Evolutionary conservation across 176 grass and related monocot species (phyloP).

Genomic region (Aegilops speltoides): DNA sequence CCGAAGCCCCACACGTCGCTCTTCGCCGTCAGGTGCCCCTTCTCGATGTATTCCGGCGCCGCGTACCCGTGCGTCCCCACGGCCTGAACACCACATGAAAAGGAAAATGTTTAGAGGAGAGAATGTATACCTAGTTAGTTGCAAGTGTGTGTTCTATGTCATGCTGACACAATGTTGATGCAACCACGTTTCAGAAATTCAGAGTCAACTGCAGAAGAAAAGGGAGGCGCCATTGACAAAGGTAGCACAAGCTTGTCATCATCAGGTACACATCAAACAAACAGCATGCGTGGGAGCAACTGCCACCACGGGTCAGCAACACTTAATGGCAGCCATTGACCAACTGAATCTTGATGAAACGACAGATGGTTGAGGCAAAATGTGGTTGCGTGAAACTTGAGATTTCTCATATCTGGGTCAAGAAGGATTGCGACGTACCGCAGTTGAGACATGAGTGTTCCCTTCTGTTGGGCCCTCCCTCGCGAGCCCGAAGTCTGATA

Average conservation of each 20-base stretch:
- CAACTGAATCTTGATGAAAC: neutral
- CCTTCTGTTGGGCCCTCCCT: constrained; percentile 78
- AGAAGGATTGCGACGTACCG: constrained; percentile 50
- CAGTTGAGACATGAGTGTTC: constrained; percentile 86
- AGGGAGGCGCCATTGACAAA: constrained; percentile 5
- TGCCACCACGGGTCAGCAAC: neutral
- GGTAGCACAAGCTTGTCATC: neutral
- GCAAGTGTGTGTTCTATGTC: neutral
- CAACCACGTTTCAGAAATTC: neutral
- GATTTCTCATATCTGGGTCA: neutral
- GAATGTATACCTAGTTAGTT: too few species aligned
- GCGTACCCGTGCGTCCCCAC: constrained; percentile 95
- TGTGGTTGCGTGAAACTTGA: neutral
- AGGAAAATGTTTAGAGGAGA: neutral
- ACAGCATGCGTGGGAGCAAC: neutral
- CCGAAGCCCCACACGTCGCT: constrained; percentile 97
- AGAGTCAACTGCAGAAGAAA: neutral
- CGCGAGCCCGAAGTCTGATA: constrained; percentile 89
- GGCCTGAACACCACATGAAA: constrained; percentile 33
- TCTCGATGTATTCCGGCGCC: constrained; percentile 89
- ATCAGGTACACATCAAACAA: neutral
- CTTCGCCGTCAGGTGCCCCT: constrained; percentile 75
- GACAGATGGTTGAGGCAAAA: constrained; percentile 7
- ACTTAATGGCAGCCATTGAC: neutral
- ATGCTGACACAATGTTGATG: neutral